Evolutionary conservation across 768 basidiomycete species (phyloP), one percentile per base, ranked within the genome.

Genomic region (Cystobasidium ongulense): DNA sequence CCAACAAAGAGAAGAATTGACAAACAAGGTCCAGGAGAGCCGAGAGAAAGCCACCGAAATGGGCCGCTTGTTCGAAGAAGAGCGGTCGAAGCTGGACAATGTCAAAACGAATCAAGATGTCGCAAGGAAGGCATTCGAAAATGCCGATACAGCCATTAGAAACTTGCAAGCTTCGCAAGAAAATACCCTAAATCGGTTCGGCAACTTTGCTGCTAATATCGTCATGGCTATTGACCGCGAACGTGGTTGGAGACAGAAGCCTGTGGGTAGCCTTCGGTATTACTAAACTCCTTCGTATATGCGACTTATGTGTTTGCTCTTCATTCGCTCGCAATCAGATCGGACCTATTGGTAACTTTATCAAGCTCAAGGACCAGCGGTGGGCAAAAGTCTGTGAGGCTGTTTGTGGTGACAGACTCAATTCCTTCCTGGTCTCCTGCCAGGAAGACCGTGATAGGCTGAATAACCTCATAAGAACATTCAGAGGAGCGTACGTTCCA

Each of bases 1-100:
- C 1, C 76, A 80, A 23, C 82, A 85, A 63, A 87, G 92, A 57
- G 81, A 77, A 5, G 83, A 82, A 36, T 88, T 89, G 79, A 82
- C 84, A 5, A 81, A 80, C 35, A 86, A 78, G 84, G 15, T 21
- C 5, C 33, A 25, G 33, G 27, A 38, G 25, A 4, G 27, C 27
- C 61, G 68, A n/a, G 68, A 66, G 38, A 77, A 80, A 1, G 77
- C 84, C n/a, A 78, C 83, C 74, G 77, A 77, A 0, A 84, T 91
- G 8, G 77, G 90, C 53, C 83, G 83, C 11, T 82, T 81, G 46
- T 87, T 93, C 67, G 79, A 81, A 53, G 78, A 77, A 33, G 82
- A 81, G 79, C 81, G 41, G n/a, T 17, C 25, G 23, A 39, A 63
- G n/a, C 61, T 74, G 36, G 38, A 72, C 0, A 27, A 63, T 17